These are phyloP conservation scores for Coniochaeta sp. DNA, from an alignment of 2,329 filamentous ascomycete species.

Conservation along the genomic window DNA sequence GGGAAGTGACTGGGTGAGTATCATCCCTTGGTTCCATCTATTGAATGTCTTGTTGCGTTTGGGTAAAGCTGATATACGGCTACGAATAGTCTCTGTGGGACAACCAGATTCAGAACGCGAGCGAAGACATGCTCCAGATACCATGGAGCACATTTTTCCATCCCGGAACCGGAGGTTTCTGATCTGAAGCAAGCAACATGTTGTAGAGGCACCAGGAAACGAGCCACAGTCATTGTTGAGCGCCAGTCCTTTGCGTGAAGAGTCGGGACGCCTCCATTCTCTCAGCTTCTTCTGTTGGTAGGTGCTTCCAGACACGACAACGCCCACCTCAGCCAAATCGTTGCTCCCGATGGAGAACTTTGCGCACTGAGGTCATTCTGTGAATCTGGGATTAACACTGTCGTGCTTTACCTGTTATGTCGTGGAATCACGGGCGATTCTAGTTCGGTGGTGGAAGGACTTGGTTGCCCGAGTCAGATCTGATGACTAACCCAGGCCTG, in stretches of 20 bases:
- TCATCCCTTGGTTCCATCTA: background rate
- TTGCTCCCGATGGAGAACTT: background rate
- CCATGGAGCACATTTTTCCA: conserved; percentile 17
- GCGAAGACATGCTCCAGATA: conserved; percentile 16
- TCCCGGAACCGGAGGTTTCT: background rate
- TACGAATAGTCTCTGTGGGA: conserved; percentile 16
- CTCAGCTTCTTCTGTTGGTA: background rate
- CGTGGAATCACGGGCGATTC: background rate
- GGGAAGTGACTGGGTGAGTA: conserved; percentile 8
- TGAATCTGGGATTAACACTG: background rate
- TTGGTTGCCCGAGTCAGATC: background rate
- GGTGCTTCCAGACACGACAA: background rate
- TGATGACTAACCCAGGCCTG: too few species aligned
- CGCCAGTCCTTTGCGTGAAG: too few species aligned
- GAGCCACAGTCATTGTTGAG: too few species aligned
- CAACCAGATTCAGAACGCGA: conserved; percentile 16
- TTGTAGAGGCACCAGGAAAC: too few species aligned
- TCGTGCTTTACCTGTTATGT: background rate
- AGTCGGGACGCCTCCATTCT: too few species aligned
- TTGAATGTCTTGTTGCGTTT: background rate
- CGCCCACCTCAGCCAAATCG: background rate
- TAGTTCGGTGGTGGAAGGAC: background rate
- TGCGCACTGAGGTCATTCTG: too few species aligned
- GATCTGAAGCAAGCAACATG: too few species aligned
- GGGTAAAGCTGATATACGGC: background rate